Evolutionary conservation across 2,329 filamentous ascomycete genomes (phyloP), one percentile per base, ranked within the genome.

Genomic region (Colletotrichum karsti): DNA sequence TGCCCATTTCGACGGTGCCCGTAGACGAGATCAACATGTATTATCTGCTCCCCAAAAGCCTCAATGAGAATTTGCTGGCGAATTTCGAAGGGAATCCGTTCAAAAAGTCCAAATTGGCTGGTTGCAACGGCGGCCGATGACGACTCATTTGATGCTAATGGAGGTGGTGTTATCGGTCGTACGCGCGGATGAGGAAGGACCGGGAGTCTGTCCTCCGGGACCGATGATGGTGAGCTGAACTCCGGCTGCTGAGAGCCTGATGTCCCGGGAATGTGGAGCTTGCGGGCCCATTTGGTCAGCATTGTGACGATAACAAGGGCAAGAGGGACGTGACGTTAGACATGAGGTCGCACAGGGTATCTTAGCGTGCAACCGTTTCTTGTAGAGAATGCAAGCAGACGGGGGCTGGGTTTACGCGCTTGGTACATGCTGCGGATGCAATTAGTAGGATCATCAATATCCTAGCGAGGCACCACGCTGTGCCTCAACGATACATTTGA

Each of bases 11-110:
- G 35, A 13, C 64, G 13, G 67, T 63, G 59, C 3, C 15, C 9
- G 35, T 56, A 69, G 73, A 33, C 58, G 44, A 76, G 62, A 48
- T 75, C 74, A 69, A 76, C 73, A 48, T 76, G 73, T 12, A 75
- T 33, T 5, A 67, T 70, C 4, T 56, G 68, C 9, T 61, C 51
- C 13, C 73, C 73, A 69, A 75, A 74, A 1, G 73, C 74, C 6
- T 71, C 67, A 6, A 68, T 56, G n/a, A 75, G 58, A 51, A 80
- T 75, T 69, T 74, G 74, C 41, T 73, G 74, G 22, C 79, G 74
- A 7, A 80, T 72, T 69, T 80, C 78, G 15, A 73, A 59, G 8
- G 79, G 79, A 2, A 80, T 69, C 33, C 72, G 72, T 13, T 24
- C 8, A 22, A 62, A 62, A 1, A 54, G 39, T 22, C n/a, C 18